phyloP scores from a whole-genome alignment of 2,329 filamentous ascomycete genomes.

The Pseudohalonectria lignicola region DNA sequence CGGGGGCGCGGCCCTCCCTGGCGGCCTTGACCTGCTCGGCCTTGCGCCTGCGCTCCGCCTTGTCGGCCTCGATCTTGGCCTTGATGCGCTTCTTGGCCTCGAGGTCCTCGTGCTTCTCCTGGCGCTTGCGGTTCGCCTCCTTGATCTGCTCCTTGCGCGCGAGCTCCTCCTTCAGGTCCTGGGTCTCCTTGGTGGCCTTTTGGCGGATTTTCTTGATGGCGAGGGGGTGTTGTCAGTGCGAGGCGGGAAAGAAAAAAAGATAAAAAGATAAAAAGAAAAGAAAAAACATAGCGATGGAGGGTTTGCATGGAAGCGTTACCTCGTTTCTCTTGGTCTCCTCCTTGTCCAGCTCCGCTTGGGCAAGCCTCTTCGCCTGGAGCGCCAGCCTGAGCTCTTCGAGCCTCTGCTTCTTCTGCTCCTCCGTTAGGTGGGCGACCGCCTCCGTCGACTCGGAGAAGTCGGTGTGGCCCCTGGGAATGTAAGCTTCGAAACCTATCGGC shows the following conservation, averaged over 20 bases:
- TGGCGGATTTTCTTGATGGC: constrained; percentile 51
- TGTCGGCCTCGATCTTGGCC: constrained; percentile 91
- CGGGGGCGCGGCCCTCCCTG: constrained; percentile 70
- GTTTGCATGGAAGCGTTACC: too few relatives aligned
- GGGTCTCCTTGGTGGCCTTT: constrained; percentile 81
- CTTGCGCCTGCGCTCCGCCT: constrained; percentile 76
- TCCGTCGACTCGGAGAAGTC: constrained; percentile 92
- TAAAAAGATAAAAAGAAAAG: too few relatives aligned
- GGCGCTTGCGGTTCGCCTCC: constrained; percentile 73
- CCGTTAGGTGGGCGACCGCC: constrained; percentile 80
- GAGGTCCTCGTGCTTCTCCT: constrained; percentile 76
- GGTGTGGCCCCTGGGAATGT: constrained; percentile 54
- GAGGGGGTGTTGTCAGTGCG: constrained; percentile 5
- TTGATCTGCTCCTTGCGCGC: constrained; percentile 84
- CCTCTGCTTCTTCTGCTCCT: constrained; percentile 78
- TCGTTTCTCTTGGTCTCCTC: constrained; percentile 79
- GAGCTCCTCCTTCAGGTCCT: constrained; percentile 85
- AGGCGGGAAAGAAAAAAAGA: background rate
- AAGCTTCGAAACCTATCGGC: background rate
- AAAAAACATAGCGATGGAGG: background rate
- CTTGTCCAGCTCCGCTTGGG: constrained; percentile 61
- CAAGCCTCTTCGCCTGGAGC: constrained; percentile 61
- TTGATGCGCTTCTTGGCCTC: constrained; percentile 83
- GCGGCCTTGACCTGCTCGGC: constrained; percentile 77
- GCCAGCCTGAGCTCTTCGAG: constrained; percentile 65